Conservation (phyloP, 257 asterid genomes). For the Lycium ferocissimum region DNA sequence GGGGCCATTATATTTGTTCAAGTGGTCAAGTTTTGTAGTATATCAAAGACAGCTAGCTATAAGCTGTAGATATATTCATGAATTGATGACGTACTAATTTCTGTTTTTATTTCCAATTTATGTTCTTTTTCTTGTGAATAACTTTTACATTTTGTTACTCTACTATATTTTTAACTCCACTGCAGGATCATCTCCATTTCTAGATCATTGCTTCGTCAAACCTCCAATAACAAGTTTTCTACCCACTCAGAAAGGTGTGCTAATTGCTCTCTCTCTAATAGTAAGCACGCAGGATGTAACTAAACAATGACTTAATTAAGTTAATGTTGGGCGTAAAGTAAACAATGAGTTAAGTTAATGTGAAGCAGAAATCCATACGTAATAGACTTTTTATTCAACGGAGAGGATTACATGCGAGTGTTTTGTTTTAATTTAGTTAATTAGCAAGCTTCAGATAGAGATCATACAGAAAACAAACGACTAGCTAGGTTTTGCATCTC, state of each 20-base stretch:
- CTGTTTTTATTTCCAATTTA: neutral
- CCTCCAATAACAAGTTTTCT: conserved; percentile 43
- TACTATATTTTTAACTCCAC: neutral
- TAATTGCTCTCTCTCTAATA: neutral
- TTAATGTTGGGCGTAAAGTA: too few species aligned
- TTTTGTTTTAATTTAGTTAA: too few species aligned
- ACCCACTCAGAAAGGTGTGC: conserved; percentile 39
- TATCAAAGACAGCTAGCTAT: neutral
- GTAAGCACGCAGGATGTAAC: too few species aligned
- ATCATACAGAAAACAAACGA: too few species aligned
- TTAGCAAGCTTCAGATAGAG: too few species aligned
- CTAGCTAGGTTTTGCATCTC: too few species aligned
- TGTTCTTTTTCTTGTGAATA: neutral
- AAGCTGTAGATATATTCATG: neutral
- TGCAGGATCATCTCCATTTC: conserved; percentile 41
- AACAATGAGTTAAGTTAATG: too few species aligned
- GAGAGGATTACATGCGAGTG: too few species aligned
- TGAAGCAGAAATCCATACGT: too few species aligned
- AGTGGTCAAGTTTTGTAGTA: neutral
- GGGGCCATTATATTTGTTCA: neutral
- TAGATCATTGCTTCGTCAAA: conserved; percentile 34
- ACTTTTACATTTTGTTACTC: neutral
- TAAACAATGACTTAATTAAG: too few species aligned
- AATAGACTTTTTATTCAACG: too few species aligned
- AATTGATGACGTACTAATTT: too few species aligned